A percentile compares a stretch with the other conserved stretches of the same genome.
phyloP scores from a whole-genome alignment of 2,329 filamentous ascomycete genomes.

The Talaromyces sp. region DNA sequence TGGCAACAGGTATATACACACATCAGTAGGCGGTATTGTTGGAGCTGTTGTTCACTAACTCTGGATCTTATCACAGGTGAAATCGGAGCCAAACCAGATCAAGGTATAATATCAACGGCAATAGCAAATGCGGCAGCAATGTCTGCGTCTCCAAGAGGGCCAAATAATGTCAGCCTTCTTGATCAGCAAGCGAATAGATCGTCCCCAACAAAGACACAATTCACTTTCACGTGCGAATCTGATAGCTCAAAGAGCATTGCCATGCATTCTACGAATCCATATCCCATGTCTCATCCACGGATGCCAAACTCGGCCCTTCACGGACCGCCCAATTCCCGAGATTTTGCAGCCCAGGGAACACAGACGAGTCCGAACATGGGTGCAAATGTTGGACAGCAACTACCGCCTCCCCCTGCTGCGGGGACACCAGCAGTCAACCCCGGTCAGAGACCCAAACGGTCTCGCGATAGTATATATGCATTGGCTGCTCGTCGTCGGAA shows the following conservation, averaged over 20 bases:
- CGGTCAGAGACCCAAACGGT: constrained; percentile 65
- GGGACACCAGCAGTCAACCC: constrained; percentile 39
- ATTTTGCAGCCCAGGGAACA: constrained; percentile 52
- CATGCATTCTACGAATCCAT: constrained; percentile 62
- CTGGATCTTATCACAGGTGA: constrained; percentile 35
- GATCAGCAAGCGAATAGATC: constrained; percentile 65
- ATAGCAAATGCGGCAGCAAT: constrained; percentile 82
- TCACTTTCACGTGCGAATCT: constrained; percentile 94
- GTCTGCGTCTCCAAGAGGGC: constrained; percentile 58
- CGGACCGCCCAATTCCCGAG: constrained; percentile 30
- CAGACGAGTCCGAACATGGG: constrained; percentile 54
- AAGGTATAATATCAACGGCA: constrained; percentile 87
- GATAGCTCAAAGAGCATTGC: constrained; percentile 76
- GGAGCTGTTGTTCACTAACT: constrained; percentile 21
- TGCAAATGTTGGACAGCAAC: constrained; percentile 29
- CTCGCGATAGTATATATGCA: constrained; percentile 67
- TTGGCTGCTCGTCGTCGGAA: constrained; percentile 74
- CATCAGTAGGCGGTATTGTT: neutral
- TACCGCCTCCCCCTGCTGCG: constrained; percentile 33
- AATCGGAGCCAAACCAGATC: constrained; percentile 45
- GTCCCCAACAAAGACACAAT: constrained; percentile 75
- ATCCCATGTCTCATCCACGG: constrained; percentile 38
- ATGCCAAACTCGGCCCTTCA: constrained; percentile 19
- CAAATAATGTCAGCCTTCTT: constrained; percentile 75
- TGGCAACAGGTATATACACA: constrained; percentile 30